Evolutionary conservation across 495 filamentous ascomycete genomes (phyloP), one percentile per base, ranked within the genome.

Genomic region (Penicilliopsis zonata): DNA sequence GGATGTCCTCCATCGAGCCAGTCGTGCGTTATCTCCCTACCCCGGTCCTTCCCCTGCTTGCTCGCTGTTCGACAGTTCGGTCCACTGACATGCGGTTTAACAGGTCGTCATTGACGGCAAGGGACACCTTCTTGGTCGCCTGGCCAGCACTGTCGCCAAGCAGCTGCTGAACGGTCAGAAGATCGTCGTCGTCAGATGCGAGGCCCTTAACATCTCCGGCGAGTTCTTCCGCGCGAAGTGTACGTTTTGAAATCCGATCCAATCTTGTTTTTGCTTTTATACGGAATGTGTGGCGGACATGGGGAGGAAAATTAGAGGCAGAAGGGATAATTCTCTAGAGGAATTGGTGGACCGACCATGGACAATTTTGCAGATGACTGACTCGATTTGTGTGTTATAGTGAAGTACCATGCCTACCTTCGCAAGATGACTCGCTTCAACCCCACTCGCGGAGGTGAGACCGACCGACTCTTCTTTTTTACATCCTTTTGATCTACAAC

Each of bases 201-300:
- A 98, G 67, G 83, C 81, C 53, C 78, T 98, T 57, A 96, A 96
- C 78, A 96, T 98, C 76, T 98, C 90, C 51, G 90, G 90, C 70
- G 90, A 95, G 72, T 98, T 98, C 83, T 98, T 96, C 80, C 85
- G 90, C 55, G 78, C 87, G 52, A 98, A 98, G 78, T 80, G 90
- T 98, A 92, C 68, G 90, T 88, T 61, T 24, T 42, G 40, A n/a
- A n/a, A 44, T 38, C 41, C 42, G 31, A 53, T 31, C 34, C 33
- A 30, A 15, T 41, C 30, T 35, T 36, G 23, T 38, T 9, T 32
- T 40, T 33, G 30, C 15, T 32, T n/a, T n/a, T n/a, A n/a, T n/a
- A n/a, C n/a, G n/a, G n/a, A n/a, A n/a, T 33, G 17, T 30, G 32
- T 40, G 30, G 29, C 27, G 24, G 34, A 33, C 35, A 28, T 27